Conservation (phyloP, 108 stramenopile genomes). For the Hondaea fermentalgiana region DNA sequence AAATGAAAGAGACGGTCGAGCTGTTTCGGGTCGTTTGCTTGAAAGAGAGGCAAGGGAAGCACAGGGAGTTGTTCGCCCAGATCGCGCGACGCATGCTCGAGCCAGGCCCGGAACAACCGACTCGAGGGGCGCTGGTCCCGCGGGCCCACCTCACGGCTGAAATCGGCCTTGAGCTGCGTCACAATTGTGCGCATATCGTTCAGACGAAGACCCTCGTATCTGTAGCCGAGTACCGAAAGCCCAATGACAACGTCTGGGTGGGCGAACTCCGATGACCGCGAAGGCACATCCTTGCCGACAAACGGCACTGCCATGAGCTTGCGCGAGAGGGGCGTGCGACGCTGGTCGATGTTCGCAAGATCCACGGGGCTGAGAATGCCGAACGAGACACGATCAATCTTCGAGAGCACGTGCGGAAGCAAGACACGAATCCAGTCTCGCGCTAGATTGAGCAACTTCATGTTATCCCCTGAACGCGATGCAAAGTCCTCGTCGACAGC, state of each 20-base stretch:
- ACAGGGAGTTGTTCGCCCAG: conserved; percentile 45
- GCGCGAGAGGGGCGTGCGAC: conserved; percentile 71
- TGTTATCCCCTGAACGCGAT: conserved; percentile 86
- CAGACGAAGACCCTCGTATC: conserved; percentile 89
- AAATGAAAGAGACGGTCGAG: conserved; percentile 77
- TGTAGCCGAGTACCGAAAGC: conserved; percentile 83
- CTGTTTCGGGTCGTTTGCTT: conserved; percentile 87
- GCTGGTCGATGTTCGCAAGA: conserved; percentile 32
- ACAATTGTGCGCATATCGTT: conserved; percentile 76
- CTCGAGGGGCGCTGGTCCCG: conserved; percentile 85
- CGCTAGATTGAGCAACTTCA: conserved; percentile 93
- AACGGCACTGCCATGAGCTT: conserved; percentile 92
- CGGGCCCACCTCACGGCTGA: conserved; percentile 89
- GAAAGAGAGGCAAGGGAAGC: conserved; percentile 94
- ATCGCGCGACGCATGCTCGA: conserved; percentile 33
- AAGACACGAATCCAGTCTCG: conserved; percentile 83
- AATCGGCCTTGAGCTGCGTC: conserved; percentile 71
- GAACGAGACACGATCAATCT: conserved; percentile 95
- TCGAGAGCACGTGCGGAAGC: conserved; percentile 78
- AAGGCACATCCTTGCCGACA: conserved; percentile 95
- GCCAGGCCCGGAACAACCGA: conserved; percentile 38
- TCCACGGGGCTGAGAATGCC: conserved; percentile 55
- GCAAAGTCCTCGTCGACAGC: conserved; percentile 75
- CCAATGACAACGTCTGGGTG: conserved; percentile 98
- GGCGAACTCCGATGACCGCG: conserved; percentile 89